Evolutionary conservation across 2,329 filamentous ascomycete genomes (phyloP).

Genomic region (Fusarium miscanthi): DNA sequence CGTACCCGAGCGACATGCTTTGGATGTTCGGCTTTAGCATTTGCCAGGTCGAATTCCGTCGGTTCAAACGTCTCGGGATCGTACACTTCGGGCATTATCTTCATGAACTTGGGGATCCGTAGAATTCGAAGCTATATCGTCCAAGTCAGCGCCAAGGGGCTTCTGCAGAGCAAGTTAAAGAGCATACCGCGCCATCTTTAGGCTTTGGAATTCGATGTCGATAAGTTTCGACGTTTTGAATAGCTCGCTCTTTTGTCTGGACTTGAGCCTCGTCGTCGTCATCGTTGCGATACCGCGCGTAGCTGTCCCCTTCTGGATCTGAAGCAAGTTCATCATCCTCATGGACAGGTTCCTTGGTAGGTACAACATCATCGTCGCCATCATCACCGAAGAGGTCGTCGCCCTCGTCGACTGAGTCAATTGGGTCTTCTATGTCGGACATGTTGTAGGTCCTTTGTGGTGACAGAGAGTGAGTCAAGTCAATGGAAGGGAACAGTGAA

Average conservation of each 20-base stretch:
- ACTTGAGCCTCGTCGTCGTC: conserved; percentile 58
- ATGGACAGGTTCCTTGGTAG: conserved; percentile 71
- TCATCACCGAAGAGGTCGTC: conserved; percentile 73
- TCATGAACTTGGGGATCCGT: conserved; percentile 78
- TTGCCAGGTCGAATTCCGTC: conserved; percentile 63
- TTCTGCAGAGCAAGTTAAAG: neutral
- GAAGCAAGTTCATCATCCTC: conserved; percentile 71
- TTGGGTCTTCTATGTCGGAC: conserved; percentile 67
- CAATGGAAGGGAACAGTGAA: neutral
- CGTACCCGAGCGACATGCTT: conserved; percentile 77
- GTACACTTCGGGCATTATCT: conserved; percentile 75
- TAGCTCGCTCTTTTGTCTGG: conserved; percentile 64
- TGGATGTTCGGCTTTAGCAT: conserved; percentile 65
- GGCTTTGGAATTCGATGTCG: conserved; percentile 78
- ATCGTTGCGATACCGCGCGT: conserved; percentile 56
- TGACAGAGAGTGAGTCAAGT: neutral
- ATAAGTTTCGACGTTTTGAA: conserved; percentile 73
- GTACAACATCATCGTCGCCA: conserved; percentile 66
- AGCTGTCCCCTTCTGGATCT: conserved; percentile 60
- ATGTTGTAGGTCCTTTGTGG: conserved; percentile 48
- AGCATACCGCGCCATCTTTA: conserved; percentile 74
- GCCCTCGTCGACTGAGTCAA: conserved; percentile 64
- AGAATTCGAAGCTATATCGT: conserved; percentile 72
- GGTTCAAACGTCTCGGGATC: conserved; percentile 73
- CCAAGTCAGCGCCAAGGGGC: conserved; percentile 11